These are phyloP conservation scores for Podospora comata DNA, from an alignment of 495 filamentous ascomycete genomes.

Conservation along the genomic window DNA sequence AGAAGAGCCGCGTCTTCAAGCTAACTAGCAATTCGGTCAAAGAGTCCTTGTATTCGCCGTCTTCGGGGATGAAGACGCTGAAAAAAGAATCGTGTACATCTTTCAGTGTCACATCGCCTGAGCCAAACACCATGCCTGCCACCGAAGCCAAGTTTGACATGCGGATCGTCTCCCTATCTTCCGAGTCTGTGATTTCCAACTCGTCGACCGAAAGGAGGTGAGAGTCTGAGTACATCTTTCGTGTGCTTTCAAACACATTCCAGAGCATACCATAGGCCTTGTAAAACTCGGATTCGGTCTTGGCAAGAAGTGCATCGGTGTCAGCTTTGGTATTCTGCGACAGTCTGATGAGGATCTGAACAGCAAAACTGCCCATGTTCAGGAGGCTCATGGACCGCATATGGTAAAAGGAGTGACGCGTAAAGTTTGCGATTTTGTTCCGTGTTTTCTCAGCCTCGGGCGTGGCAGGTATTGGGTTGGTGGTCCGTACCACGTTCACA, in stretches of 20 bases:
- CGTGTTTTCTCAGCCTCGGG: slow-evolving; percentile 23
- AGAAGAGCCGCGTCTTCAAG: slow-evolving; percentile 82
- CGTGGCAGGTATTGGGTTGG: slow-evolving; percentile 6
- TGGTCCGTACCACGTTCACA: not conserved
- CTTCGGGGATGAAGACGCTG: slow-evolving; percentile 76
- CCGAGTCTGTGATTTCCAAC: slow-evolving; percentile 64
- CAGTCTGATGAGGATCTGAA: slow-evolving; percentile 45
- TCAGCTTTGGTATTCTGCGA: slow-evolving; percentile 52
- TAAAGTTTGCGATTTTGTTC: slow-evolving; percentile 32
- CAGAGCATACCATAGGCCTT: slow-evolving; percentile 79
- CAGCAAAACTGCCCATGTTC: slow-evolving; percentile 43
- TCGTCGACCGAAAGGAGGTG: slow-evolving; percentile 69
- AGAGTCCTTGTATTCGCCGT: slow-evolving; percentile 48
- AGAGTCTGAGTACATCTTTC: slow-evolving; percentile 69
- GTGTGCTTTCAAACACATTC: slow-evolving; percentile 75
- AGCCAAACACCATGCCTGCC: slow-evolving; percentile 77
- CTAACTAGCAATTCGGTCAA: slow-evolving; percentile 74
- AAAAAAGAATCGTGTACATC: slow-evolving; percentile 84
- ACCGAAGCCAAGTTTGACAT: slow-evolving; percentile 87
- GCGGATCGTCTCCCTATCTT: slow-evolving; percentile 71
- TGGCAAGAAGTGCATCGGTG: slow-evolving; percentile 60
- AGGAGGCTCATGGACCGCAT: slow-evolving; percentile 42
- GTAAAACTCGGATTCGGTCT: slow-evolving; percentile 69
- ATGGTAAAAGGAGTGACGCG: slow-evolving; percentile 31
- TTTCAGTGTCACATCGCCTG: slow-evolving; percentile 75